phyloP scores from a whole-genome alignment of 371 early-diverging fungal species.

The Lichtheimia ornata region DNA sequence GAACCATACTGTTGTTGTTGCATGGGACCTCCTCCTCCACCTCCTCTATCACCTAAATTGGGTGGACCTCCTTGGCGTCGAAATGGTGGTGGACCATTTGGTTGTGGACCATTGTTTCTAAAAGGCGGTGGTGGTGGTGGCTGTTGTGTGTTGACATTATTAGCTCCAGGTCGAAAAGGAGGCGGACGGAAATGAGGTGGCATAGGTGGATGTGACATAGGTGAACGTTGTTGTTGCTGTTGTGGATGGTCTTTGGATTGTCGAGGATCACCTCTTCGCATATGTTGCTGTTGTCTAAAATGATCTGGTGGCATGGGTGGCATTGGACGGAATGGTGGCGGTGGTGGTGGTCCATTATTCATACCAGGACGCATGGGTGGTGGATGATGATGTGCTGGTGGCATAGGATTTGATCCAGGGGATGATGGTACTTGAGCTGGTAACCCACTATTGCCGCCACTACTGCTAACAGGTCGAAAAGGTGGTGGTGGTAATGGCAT shows the following conservation, averaged over 20 bases:
- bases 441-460: neutral
- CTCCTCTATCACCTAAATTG: conserved; percentile 4
- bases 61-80: conserved; percentile 5
- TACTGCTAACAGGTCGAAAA: conserved; percentile 2
- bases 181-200: conserved; percentile 1
- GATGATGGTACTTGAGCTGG: conserved; percentile 18
- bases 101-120: conserved; percentile 7
- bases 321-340: conserved; percentile 21
- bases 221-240: conserved; percentile 10
- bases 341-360: conserved; percentile 13
- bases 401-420: conserved; percentile 11
- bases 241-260: neutral
- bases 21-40: conserved; percentile 10
- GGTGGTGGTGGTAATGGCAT: conserved; percentile 7
- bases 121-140: conserved; percentile 10
- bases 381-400: conserved; percentile 15
- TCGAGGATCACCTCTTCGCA: neutral
- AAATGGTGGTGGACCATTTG: conserved; percentile 1
- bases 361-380: conserved; percentile 23
- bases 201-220: neutral
- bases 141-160: conserved; percentile 1
- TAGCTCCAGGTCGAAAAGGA: conserved; percentile 10
- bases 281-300: neutral
- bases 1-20: conserved; percentile 1
- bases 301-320: conserved; percentile 6